Evolutionary conservation across 768 basidiomycete genomes (phyloP).

Genomic region (Dictyophora rubrovolvata): DNA sequence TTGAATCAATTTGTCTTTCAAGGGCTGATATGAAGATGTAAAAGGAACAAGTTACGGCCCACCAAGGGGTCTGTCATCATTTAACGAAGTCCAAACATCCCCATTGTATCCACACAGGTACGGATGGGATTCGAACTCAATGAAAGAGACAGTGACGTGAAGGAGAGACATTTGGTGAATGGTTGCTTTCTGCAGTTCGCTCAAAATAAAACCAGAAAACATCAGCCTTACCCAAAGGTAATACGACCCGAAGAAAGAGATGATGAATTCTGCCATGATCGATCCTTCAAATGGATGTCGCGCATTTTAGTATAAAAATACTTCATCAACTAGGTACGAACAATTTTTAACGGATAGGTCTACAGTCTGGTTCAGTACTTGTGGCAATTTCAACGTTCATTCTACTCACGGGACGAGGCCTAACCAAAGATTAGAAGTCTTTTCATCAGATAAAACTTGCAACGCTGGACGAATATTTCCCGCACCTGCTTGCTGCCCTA

Average conservation of each 20-base stretch:
- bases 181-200: no score
- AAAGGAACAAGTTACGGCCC: no score
- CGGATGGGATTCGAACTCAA: no score
- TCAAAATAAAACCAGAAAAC: neutral
- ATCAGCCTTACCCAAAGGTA: neutral
- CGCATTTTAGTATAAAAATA: neutral
- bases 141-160: no score
- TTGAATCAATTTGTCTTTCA: no score
- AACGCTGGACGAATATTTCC: neutral
- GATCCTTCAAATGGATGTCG: neutral
- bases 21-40: no score
- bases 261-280: neutral
- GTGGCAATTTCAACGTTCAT: neutral
- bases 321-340: neutral
- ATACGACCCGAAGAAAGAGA: neutral
- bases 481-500: neutral
- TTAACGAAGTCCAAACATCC: no score
- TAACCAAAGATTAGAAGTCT: neutral
- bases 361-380: neutral
- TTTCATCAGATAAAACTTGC: neutral
- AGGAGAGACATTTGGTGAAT: no score
- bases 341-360: neutral
- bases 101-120: no score
- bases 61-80: no score
- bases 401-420: neutral